Evolutionary conservation across 129 eudicot species (phyloP).

Genomic region (Helichrysum umbraculigerum): DNA sequence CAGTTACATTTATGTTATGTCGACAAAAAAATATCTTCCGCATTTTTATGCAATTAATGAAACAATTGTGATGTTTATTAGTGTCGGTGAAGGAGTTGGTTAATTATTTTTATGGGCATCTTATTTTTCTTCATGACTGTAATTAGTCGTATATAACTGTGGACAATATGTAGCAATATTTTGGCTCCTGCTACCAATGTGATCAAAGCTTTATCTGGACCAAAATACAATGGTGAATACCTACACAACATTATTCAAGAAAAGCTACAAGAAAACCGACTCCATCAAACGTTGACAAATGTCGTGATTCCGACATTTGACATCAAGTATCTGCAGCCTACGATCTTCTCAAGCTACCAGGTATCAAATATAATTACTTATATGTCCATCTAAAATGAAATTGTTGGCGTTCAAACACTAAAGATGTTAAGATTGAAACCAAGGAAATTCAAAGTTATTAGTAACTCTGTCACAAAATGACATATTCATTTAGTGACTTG

Average conservation of each 20-base stretch:
- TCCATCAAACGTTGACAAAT: constrained; percentile 46
- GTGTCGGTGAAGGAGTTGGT: too few relatives aligned
- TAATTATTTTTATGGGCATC: too few relatives aligned
- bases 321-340: constrained; percentile 44
- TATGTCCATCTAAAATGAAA: background rate
- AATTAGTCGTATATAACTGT: background rate
- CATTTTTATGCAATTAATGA: too few relatives aligned
- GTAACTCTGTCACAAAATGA: background rate
- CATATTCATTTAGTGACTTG: background rate
- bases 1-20: too few relatives aligned
- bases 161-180: background rate
- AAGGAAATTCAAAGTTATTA: too few relatives aligned
- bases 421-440: background rate
- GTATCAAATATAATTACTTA: constrained; percentile 1
- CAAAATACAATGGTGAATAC: constrained; percentile 43
- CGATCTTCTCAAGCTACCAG: constrained; percentile 47
- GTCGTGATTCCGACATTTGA: constrained; percentile 60
- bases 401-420: background rate
- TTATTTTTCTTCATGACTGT: background rate
- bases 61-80: too few relatives aligned
- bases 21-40: too few relatives aligned
- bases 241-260: constrained; percentile 30
- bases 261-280: constrained; percentile 10
- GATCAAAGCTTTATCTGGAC: constrained; percentile 34
- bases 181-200: constrained; percentile 1